A percentile compares a stretch with the other conserved stretches of the same genome.
These are phyloP conservation scores for Clitoria ternatea DNA, from an alignment of 306 rosid genomes.

Conservation along the genomic window DNA sequence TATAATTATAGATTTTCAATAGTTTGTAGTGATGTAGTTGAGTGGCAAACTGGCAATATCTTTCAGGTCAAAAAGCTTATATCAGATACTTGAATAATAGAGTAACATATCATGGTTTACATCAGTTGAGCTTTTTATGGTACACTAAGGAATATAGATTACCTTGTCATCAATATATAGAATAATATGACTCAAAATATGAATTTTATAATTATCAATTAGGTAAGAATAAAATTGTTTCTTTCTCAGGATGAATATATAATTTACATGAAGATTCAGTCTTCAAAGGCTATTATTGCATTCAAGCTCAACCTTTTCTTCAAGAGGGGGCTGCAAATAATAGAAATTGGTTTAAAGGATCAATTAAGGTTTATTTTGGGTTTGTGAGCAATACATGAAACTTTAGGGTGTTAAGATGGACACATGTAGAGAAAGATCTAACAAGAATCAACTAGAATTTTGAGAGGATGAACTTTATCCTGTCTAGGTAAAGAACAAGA, in stretches of 20 bases:
- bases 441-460: neutral
- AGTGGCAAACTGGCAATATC: slow-evolving; percentile 27
- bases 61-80: slow-evolving; percentile 83
- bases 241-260: neutral
- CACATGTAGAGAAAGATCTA: neutral
- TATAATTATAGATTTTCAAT: neutral
- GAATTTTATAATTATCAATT: neutral
- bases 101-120: slow-evolving; percentile 86
- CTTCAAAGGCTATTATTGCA: slow-evolving; percentile 6
- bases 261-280: neutral
- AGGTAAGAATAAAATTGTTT: neutral
- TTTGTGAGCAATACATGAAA: slow-evolving; percentile 4
- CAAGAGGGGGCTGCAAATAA: slow-evolving; percentile 2
- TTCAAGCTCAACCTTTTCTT: neutral
- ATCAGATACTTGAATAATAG: slow-evolving; percentile 70
- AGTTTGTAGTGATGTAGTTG: slow-evolving; percentile 16
- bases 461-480: neutral
- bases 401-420: neutral
- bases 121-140: slow-evolving; percentile 94
- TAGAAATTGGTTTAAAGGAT: too few relatives aligned
- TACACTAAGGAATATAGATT: slow-evolving; percentile 10
- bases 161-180: neutral
- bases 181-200: neutral
- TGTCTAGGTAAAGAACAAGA: neutral
- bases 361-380: too few relatives aligned